A percentile compares a stretch with the other conserved stretches of the same genome.
Conservation (phyloP, 2,329 filamentous ascomycete genomes). For the Blastomyces parvus region DNA sequence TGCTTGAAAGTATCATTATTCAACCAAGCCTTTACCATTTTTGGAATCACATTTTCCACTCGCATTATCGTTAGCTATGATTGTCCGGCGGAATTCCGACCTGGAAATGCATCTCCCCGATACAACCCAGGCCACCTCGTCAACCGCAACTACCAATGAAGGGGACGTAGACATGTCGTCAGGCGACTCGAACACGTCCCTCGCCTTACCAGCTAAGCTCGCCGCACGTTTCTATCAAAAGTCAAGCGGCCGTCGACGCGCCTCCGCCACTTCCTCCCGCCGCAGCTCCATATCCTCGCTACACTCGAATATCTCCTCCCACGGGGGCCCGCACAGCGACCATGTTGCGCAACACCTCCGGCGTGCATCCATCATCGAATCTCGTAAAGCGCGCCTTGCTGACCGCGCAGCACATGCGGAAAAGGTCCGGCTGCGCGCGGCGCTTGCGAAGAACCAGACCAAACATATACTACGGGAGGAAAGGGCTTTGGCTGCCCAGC, state of each 20-base stretch:
- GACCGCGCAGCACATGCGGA: constrained; percentile 57
- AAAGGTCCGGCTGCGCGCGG: constrained; percentile 54
- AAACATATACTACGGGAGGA: constrained; percentile 51
- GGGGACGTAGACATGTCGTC: constrained; percentile 37
- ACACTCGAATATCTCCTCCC: constrained; percentile 44
- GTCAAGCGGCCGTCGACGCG: constrained; percentile 46
- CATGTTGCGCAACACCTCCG: constrained; percentile 57
- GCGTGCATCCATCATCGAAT: constrained; percentile 55
- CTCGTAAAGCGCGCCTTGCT: constrained; percentile 53
- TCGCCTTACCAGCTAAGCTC: constrained; percentile 50
- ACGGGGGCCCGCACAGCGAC: constrained; percentile 45
- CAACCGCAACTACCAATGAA: constrained; percentile 17
- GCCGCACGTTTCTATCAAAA: constrained; percentile 53
- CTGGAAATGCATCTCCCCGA: constrained; percentile 34
- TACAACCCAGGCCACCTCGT: constrained; percentile 21
- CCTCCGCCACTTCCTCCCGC: constrained; percentile 53
- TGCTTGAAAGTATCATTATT: background rate
- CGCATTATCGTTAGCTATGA: constrained; percentile 13
- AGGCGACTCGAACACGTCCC: constrained; percentile 29
- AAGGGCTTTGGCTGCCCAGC: constrained; percentile 52
- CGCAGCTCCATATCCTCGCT: constrained; percentile 56
- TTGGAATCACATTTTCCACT: background rate
- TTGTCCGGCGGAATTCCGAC: constrained; percentile 37
- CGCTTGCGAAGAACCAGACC: constrained; percentile 51
- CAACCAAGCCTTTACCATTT: background rate